These are phyloP conservation scores for Echites panduratus DNA, from an alignment of 257 asterid species.

Conservation along the genomic window DNA sequence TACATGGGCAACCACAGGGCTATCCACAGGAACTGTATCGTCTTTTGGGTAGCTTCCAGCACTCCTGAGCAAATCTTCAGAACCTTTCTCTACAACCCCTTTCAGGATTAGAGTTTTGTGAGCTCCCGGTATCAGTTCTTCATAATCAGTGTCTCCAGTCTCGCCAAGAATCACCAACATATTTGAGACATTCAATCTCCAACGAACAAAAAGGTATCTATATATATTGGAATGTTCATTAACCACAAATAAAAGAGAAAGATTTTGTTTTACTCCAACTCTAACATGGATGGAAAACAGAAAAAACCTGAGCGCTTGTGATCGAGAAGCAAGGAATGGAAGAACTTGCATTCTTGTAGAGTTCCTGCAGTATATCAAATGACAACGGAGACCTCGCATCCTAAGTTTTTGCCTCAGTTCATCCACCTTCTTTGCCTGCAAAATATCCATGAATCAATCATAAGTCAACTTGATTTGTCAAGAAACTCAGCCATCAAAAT, in stretches of 20 bases:
- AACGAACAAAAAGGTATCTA: constrained; percentile 81
- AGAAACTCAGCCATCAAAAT: not conserved
- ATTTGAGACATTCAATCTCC: constrained; percentile 73
- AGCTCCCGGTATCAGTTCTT: constrained; percentile 68
- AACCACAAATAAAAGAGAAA: no score
- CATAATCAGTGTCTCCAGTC: constrained; percentile 83
- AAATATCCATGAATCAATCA: not conserved
- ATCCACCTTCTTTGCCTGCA: constrained; percentile 74
- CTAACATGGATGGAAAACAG: no score
- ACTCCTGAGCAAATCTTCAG: constrained; percentile 68
- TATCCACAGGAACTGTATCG: constrained; percentile 62
- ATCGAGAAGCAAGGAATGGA: constrained; percentile 82
- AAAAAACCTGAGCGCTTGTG: constrained; percentile 98
- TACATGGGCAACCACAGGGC: constrained; percentile 42
- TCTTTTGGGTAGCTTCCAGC: constrained; percentile 68
- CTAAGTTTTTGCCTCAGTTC: constrained; percentile 83
- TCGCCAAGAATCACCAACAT: constrained; percentile 82
- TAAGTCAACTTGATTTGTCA: not conserved
- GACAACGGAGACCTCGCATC: constrained; percentile 88
- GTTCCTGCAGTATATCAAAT: constrained; percentile 80
- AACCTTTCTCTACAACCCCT: constrained; percentile 54
- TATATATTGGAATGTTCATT: not conserved
- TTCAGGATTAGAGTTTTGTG: constrained; percentile 70
- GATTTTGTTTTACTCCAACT: no score
- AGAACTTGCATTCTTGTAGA: constrained; percentile 75